Evolutionary conservation across 2,329 filamentous ascomycete species (phyloP), one percentile per base, ranked within the genome.

Genomic region (Ophiostoma populinum): DNA sequence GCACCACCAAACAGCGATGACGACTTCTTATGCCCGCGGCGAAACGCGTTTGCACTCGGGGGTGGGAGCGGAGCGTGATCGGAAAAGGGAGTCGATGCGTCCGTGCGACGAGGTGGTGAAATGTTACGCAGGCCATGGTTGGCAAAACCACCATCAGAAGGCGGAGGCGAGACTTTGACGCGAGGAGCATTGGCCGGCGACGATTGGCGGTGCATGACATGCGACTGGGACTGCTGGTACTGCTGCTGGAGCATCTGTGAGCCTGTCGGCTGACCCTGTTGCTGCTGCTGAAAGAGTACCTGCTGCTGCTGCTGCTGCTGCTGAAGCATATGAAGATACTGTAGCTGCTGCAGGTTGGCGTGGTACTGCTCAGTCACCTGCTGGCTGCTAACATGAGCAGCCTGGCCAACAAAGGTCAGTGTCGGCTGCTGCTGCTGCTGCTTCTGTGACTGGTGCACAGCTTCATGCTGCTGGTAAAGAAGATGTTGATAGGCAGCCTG

Each of bases 11-110:
- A 70, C 19, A 86, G 65, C 5, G 87, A 92, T 16, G 75, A 71
- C 9, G 73, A 72, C 69, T 94, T 94, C 66, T 92, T 90, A 59
- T 95, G 87, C 38, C 82, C 80, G 39, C 85, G 82, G 42, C 86
- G 86, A 66, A 93, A 93, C 29, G 85, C 83, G 49, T 86, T 90
- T 45, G 80, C 81, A 37, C 85, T 92, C 40, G 83, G 82, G 19
- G 83, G 83, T 35, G 85, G 85, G 35, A 93, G 70, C 26, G 85
- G 82, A 3, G 58, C 55, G 11, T 65, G 61, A 36, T 48, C 48
- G 46, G 5, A 79, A 80, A 13, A 81, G 78, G 34, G 32, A 9
- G 13, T 32, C 13, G 20, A 76, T 68, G 32, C 69, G 68, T 49
- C 75, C 70, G 54, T 72, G 74, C 12, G 71, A 70, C 21, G 74